A percentile compares a stretch with the other conserved stretches of the same genome.
Evolutionary conservation across 805 yeast species (phyloP).

Genomic region (Candida tibetensis): DNA sequence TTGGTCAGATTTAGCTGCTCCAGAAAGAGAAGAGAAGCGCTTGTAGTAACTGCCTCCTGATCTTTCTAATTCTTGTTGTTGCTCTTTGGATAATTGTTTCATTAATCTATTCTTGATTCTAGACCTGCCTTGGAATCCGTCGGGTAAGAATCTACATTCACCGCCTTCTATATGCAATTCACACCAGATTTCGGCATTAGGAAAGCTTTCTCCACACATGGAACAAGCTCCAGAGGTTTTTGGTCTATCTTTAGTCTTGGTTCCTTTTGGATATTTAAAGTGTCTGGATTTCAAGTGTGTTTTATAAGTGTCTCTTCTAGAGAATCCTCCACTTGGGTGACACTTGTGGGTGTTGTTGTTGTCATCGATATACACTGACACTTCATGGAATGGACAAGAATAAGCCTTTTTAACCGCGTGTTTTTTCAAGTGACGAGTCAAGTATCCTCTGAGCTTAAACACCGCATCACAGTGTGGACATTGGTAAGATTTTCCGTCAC

Average conservation of each 20-base stretch:
- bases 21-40: slow-evolving; percentile 2
- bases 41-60: slow-evolving; percentile 11
- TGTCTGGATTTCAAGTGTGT: slow-evolving; percentile 57
- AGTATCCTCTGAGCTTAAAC: slow-evolving; percentile 52
- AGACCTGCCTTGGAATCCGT: slow-evolving; percentile 44
- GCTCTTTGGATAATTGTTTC: slow-evolving; percentile 33
- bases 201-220: slow-evolving; percentile 51
- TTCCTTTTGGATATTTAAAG: slow-evolving; percentile 56
- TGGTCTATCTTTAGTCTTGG: slow-evolving; percentile 44
- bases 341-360: slow-evolving; percentile 44
- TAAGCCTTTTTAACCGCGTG: slow-evolving; percentile 52
- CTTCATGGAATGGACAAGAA: slow-evolving; percentile 50
- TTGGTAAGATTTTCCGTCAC: slow-evolving; percentile 27
- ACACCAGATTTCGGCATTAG: slow-evolving; percentile 51
- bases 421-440: slow-evolving; percentile 55
- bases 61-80: slow-evolving; percentile 14
- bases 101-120: slow-evolving; percentile 42
- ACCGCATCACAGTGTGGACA: slow-evolving; percentile 50
- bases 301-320: slow-evolving; percentile 58
- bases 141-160: slow-evolving; percentile 44
- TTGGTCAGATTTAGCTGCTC: not conserved
- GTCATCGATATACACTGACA: slow-evolving; percentile 36
- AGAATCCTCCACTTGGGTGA: slow-evolving; percentile 57
- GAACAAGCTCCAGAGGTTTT: slow-evolving; percentile 49
- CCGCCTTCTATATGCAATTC: slow-evolving; percentile 50